Conservation (phyloP, 2,329 filamentous ascomycete genomes). For the Trichoderma breve region DNA sequence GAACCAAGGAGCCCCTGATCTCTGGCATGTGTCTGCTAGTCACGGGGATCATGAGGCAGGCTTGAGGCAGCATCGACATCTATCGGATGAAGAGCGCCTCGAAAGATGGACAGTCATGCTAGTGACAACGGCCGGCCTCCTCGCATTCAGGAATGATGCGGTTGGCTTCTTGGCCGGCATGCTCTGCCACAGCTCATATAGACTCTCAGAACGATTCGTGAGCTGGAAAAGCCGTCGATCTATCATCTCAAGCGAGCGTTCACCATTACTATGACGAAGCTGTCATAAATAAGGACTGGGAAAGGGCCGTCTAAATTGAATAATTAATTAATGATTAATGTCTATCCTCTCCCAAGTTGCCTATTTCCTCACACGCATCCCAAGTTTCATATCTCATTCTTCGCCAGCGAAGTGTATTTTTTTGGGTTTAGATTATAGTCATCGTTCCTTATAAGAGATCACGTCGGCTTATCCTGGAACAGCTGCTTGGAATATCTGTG, state of each 20-base stretch:
- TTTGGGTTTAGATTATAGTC: not conserved
- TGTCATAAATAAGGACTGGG: not conserved
- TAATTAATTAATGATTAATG: not conserved
- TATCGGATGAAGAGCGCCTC: constrained; percentile 66
- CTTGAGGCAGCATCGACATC: constrained; percentile 46
- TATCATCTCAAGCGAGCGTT: constrained; percentile 29
- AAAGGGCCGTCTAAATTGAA: not conserved
- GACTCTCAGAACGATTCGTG: constrained; percentile 43
- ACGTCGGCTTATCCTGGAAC: constrained; percentile 1
- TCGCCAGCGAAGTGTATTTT: not conserved
- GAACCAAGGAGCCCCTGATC: constrained; percentile 65
- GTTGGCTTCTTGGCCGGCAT: constrained; percentile 83
- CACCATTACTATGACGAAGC: constrained; percentile 32
- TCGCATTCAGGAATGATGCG: constrained; percentile 88
- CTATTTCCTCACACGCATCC: not conserved
- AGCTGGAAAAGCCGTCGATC: constrained; percentile 35
- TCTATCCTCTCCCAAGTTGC: not conserved
- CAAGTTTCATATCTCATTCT: not conserved
- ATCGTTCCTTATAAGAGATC: not conserved
- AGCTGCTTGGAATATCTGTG: constrained; percentile 7
- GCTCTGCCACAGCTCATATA: constrained; percentile 71
- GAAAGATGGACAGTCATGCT: constrained; percentile 89
- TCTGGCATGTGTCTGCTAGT: constrained; percentile 55
- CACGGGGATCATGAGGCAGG: constrained; percentile 34
- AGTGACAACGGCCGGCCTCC: constrained; percentile 74